Evolutionary conservation across 2,329 filamentous ascomycete species (phyloP).

Genomic region (Coniella lustricola): DNA sequence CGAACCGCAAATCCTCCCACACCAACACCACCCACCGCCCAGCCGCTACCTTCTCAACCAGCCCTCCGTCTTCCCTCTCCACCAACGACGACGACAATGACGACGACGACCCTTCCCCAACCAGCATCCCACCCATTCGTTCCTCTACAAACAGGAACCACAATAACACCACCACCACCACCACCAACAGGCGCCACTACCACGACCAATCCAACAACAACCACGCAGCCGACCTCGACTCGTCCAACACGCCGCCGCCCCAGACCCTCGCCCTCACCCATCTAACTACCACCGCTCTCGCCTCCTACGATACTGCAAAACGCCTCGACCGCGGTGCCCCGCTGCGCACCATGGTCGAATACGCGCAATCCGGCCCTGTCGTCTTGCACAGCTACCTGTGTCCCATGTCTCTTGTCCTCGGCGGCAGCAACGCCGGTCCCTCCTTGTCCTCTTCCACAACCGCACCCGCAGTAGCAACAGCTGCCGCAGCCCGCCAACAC

Average conservation of each 20-base stretch:
- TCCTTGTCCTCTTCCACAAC: too few relatives aligned
- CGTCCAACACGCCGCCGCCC: constrained; percentile 10
- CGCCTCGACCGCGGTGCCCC: constrained; percentile 47
- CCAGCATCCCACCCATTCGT: too few relatives aligned
- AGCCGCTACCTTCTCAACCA: constrained; percentile 9
- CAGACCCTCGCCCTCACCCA: constrained; percentile 40
- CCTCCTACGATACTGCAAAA: constrained; percentile 43
- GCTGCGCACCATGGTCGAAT: constrained; percentile 53
- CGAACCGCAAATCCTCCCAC: neutral
- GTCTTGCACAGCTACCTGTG: constrained; percentile 24
- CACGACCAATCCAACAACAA: too few relatives aligned
- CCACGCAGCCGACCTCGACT: too few relatives aligned
- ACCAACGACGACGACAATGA: neutral
- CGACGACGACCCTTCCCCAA: neutral
- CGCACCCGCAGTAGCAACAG: neutral
- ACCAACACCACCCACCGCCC: neutral
- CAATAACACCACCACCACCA: constrained; percentile 2
- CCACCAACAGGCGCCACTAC: constrained; percentile 8
- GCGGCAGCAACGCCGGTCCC: too few relatives aligned
- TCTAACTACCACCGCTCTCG: constrained; percentile 46
- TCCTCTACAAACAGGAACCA: too few relatives aligned
- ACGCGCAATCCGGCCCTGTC: constrained; percentile 35
- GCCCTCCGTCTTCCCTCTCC: constrained; percentile 2
- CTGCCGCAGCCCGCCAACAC: too few relatives aligned
- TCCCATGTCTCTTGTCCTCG: constrained; percentile 14